Base-by-base conservation (phyloP, 306 rosid genomes). In the Purshia tridentata region DNA sequence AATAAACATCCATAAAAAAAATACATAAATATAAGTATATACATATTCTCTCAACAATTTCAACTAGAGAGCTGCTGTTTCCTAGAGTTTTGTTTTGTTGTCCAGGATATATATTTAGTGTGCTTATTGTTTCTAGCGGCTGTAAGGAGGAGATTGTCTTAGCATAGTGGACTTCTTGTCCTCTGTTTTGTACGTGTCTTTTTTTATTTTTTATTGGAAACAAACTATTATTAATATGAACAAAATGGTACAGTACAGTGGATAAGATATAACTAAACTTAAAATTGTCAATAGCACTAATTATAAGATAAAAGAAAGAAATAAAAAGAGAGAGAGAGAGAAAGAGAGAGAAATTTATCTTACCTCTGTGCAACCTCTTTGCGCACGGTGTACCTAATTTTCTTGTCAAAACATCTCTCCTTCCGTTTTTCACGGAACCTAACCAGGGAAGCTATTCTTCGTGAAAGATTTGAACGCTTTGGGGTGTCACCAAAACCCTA, bases 341-440 rank as follows among this genome's bases (percentile, higher is more conserved):
- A 70, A 70, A 69, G 51, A 29, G 49, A 9, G 40, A 37, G 22
- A 48, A 22, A 62, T 71, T 77, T 13, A 68, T 72, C 76, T 76
- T 83, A 93, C 98, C 98, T 93, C 76, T 91, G 96, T 53, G 98
- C 98, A 82, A 91, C 98, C 85, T 93, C 98, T 77, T 93, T 93
- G 72, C 98, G 89, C 57, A 93, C 96, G 3, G 88, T 75, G 78
- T 93, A 93, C 80, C 98, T 89, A 85, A 91, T 93, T 86, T 93
- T 93, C 90, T 93, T 93, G 84, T 93, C 98, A 79, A 91, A 93
- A 85, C 97, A 91, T 72, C 98, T 88, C 86, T 93, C 97, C 81
- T 93, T 93, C 63, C 97, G 91, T 81, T 93, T 93, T 81, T 91
- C 97, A 3, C 98, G 96, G 61, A 89, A 93, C 81, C 98, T 85